Base-by-base conservation (phyloP, 192 early-diverging fungal species). In the Kappamyces sp. region DNA sequence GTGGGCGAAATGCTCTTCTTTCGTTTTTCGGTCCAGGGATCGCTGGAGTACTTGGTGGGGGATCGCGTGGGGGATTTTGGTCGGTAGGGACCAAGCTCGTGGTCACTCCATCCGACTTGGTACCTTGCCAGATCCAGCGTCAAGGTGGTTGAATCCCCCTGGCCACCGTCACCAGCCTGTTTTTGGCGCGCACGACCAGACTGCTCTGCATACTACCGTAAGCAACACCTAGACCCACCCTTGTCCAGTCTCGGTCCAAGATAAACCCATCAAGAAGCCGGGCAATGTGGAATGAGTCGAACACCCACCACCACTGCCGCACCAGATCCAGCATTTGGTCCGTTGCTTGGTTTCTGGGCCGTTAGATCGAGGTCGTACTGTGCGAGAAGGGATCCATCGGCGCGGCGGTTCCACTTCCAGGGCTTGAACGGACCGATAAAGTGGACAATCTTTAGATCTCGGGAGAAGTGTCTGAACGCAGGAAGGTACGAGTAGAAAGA, bases 391-490 rank as follows among this genome's bases (percentile, higher is more conserved):
- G 62, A 63, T 33, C 86, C 84, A 51, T 84, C 80, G 9, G 75
- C 62, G 39, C 77, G 81, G 22, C 86, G 81, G 31, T 79, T 72
- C 72, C 82, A 88, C 48, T 79, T 76, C 94, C 94, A 97, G 4
- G 94, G 94, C 72, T 97, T 97, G 14, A 76, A 70, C 3, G 67
- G 53, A 2, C 94, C 94, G 51, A 93, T 90, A 70, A 97, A 97
- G 60, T 97, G 94, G 29, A 91, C 79, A 14, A 91, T 86, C 1
- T 83, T 79, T 35, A 94, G 81, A 31, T 81, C 73, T 49, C 77
- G 60, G 11, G 77, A 65, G 69, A 87, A 93, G n/a, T 85, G 77
- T 47, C 79, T 74, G 62, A 86, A 79, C 0, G 94, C 94, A 1
- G 94, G 94, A 47, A 72, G 63, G 64, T 84, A 90, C 68, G 86